Evolutionary conservation across 2,329 filamentous ascomycete genomes (phyloP), one percentile per base, ranked within the genome.

Genomic region (Daldinia sp.): DNA sequence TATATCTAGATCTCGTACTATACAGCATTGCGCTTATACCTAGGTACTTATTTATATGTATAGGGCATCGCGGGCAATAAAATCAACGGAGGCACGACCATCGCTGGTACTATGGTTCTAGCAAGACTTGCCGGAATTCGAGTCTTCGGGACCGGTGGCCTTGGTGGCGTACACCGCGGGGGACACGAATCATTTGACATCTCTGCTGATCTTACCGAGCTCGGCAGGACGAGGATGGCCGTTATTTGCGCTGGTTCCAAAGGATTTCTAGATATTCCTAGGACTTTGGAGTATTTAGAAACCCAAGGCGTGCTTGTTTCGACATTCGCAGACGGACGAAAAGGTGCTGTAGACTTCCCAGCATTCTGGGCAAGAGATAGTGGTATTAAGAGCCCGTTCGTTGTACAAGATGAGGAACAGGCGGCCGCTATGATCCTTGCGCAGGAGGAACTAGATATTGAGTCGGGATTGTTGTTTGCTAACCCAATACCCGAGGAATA

Each of bases 281-380:
- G 92, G 53, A 99, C 95, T 0, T 83, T 99, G 4, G 95, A 99
- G 79, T 84, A 83, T 69, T 81, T 90, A 17, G 87, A 90, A 76
- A 89, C 87, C 0, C 87, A 90, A 73, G 91, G 91, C 8, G 93
- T 93, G 19, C 85, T 90, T 34, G 93, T 97, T 0, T 91, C 88
- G 3, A 98, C 95, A 2, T 99, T 98, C 79, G 89, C 93, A 21
- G 92, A 96, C 77, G 92, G 91, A 1, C 85, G 92, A 34, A 78
- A 80, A 23, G 90, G 88, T 1, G 79, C 84, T 4, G 85, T 97
- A 37, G 90, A 96, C 71, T 95, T 98, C 72, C 95, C 95, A 1
- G 93, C 92, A 0, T 99, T 99, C 77, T 99, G 92, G 85, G 92
- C 91, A 0, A 83, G 94, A 37, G 92, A 97, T 39, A 97, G 94